A percentile compares a stretch with the other conserved stretches of the same genome.
These are phyloP conservation scores for Cladorrhinum sp. DNA, from an alignment of 2,329 filamentous ascomycete genomes.

Conservation along the genomic window DNA sequence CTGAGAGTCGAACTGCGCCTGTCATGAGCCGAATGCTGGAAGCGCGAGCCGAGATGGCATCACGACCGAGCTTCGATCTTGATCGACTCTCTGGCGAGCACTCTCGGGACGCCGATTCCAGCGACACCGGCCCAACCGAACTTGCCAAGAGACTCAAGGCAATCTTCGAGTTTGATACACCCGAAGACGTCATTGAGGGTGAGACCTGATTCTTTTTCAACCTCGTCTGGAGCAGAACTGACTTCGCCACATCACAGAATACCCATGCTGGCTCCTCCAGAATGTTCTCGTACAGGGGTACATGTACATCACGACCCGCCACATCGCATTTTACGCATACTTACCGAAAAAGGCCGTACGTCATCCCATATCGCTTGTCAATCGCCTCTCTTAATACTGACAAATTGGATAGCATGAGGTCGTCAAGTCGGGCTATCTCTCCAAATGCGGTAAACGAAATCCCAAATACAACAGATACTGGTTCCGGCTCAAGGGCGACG, in stretches of 20 bases:
- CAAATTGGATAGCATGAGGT: conserved; percentile 55
- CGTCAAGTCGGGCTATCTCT: conserved; percentile 82
- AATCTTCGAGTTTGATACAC: conserved; percentile 77
- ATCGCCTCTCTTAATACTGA: too few relatives aligned
- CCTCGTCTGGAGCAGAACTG: conserved; percentile 14
- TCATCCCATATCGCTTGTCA: too few relatives aligned
- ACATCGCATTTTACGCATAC: conserved; percentile 97
- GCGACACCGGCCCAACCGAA: conserved; percentile 47
- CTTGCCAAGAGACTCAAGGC: conserved; percentile 72
- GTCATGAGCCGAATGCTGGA: conserved; percentile 77
- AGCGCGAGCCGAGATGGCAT: conserved; percentile 62
- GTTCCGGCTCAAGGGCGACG: conserved; percentile 89
- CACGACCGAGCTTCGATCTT: conserved; percentile 56
- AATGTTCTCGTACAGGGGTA: conserved; percentile 91
- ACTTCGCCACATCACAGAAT: conserved; percentile 54
- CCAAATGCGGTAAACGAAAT: conserved; percentile 84
- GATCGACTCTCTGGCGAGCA: conserved; percentile 45
- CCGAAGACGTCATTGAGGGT: conserved; percentile 82
- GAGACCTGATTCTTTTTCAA: conserved; percentile 10
- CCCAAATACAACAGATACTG: conserved; percentile 87
- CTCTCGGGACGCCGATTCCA: conserved; percentile 31
- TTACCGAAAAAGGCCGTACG: conserved; percentile 86
- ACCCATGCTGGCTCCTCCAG: conserved; percentile 89
- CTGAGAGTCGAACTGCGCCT: conserved; percentile 54
- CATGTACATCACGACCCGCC: conserved; percentile 89